Evolutionary conservation across 2,329 filamentous ascomycete genomes (phyloP).

Genomic region (Diaporthe citriasiana): DNA sequence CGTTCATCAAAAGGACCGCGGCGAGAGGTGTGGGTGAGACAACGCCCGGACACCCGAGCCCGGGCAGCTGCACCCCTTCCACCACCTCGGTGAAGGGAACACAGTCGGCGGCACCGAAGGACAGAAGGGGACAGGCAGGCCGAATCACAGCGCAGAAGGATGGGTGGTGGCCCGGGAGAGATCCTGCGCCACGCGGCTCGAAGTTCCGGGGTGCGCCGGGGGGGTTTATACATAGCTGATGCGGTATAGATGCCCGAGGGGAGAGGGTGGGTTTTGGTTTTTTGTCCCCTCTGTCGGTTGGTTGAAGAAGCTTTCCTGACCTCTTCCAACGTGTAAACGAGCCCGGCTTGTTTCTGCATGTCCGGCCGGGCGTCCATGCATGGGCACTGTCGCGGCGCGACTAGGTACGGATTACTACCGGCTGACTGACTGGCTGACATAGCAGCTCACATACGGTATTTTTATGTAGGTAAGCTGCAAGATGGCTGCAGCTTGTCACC

Average conservation of each 20-base stretch:
- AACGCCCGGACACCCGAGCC: not conserved
- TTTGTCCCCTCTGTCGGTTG: not conserved
- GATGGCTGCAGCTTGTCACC: conserved; percentile 26
- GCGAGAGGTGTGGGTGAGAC: not conserved
- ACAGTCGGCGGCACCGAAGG: not conserved
- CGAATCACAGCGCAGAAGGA: conserved; percentile 17
- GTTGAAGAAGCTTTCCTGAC: not conserved
- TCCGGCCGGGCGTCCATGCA: conserved; percentile 25
- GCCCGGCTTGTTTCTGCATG: not conserved
- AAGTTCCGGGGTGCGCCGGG: not conserved
- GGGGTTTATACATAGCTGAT: conserved; percentile 28
- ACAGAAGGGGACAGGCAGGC: not conserved
- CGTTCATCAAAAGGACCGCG: not conserved
- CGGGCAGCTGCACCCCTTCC: not conserved
- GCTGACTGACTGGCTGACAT: not conserved
- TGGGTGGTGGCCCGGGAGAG: not conserved
- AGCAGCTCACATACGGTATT: not conserved
- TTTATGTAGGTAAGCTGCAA: conserved; percentile 22
- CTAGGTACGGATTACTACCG: not conserved
- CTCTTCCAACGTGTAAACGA: not conserved
- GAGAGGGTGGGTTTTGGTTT: not conserved
- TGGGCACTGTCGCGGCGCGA: not conserved
- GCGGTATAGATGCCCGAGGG: conserved; percentile 32
- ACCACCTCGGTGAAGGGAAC: not conserved
- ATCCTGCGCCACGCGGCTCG: conserved; percentile 28